A percentile compares a stretch with the other conserved stretches of the same genome.
phyloP scores from a whole-genome alignment of 1,284 basidiomycete genomes.

The Trametes pubescens region DNA sequence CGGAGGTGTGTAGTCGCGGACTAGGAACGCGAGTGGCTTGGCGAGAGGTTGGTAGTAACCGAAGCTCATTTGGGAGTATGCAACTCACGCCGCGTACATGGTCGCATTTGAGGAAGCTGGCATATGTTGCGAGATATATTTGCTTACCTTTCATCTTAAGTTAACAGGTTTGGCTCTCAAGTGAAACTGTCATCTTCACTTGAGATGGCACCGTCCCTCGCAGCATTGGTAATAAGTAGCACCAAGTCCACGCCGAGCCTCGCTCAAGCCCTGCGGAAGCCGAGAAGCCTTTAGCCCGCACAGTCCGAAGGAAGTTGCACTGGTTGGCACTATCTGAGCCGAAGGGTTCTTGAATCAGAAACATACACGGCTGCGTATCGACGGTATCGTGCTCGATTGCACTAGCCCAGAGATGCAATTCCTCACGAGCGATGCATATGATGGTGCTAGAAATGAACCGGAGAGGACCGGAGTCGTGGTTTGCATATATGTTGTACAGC shows the following conservation, averaged over 20 bases:
- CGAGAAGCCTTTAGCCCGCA: no score
- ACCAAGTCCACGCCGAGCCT: slow-evolving; percentile 6
- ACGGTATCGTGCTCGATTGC: background rate
- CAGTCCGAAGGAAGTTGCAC: background rate
- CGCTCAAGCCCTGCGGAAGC: no score
- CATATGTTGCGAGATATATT: no score
- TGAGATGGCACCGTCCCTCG: background rate
- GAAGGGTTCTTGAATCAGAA: background rate
- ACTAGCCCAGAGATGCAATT: background rate
- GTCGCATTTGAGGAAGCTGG: no score
- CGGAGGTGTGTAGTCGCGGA: background rate
- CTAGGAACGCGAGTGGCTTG: background rate
- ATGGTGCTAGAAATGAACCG: no score
- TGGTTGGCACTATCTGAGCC: slow-evolving; percentile 4
- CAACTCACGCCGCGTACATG: no score
- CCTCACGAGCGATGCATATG: no score
- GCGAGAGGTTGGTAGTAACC: background rate
- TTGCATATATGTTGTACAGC: no score
- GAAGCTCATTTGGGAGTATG: no score
- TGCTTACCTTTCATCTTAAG: no score
- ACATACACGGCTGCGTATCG: background rate
- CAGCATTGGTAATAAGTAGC: background rate
- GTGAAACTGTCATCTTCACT: background rate
- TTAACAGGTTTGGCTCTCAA: no score
- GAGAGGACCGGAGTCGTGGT: no score